These are phyloP conservation scores for Xerocomellus dryophilus DNA, from an alignment of 768 basidiomycete genomes.

Conservation along the genomic window DNA sequence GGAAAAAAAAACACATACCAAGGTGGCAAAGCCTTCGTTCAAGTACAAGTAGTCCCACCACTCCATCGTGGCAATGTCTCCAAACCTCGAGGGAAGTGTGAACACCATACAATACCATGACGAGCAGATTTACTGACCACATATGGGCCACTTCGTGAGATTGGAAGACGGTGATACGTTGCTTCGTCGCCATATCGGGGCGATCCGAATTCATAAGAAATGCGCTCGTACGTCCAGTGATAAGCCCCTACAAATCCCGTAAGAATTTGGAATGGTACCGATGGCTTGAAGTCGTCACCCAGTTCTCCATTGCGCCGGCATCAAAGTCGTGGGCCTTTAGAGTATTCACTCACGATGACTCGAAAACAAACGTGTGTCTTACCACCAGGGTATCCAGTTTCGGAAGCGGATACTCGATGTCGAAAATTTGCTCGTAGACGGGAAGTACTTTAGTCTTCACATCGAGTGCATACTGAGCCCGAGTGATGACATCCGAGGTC, in stretches of 20 bases:
- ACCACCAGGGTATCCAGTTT: slow-evolving; percentile 93
- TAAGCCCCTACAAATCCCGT: slow-evolving; percentile 57
- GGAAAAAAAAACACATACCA: slow-evolving; percentile 48
- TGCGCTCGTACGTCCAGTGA: slow-evolving; percentile 82
- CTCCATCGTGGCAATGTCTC: slow-evolving; percentile 90
- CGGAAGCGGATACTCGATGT: slow-evolving; percentile 88
- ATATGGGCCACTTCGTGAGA: slow-evolving; percentile 87
- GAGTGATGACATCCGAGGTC: slow-evolving; percentile 77
- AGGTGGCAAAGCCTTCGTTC: slow-evolving; percentile 86
- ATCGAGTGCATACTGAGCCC: slow-evolving; percentile 84
- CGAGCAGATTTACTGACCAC: slow-evolving; percentile 46
- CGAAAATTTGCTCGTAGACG: slow-evolving; percentile 89
- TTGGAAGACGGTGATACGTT: slow-evolving; percentile 73
- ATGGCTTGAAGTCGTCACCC: slow-evolving; percentile 39
- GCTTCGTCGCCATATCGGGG: slow-evolving; percentile 69
- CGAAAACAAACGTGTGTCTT: slow-evolving; percentile 23
- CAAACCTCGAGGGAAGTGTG: slow-evolving; percentile 55
- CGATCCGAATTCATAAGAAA: slow-evolving; percentile 79
- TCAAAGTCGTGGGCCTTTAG: slow-evolving; percentile 80
- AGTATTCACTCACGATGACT: background rate
- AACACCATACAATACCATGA: background rate
- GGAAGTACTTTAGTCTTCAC: slow-evolving; percentile 80
- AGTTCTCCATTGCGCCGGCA: slow-evolving; percentile 92
- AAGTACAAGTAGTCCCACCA: slow-evolving; percentile 89
- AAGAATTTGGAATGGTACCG: background rate